phyloP scores from a whole-genome alignment of 2,329 filamentous ascomycete genomes.

The Allantophomopsis lycopodina region DNA sequence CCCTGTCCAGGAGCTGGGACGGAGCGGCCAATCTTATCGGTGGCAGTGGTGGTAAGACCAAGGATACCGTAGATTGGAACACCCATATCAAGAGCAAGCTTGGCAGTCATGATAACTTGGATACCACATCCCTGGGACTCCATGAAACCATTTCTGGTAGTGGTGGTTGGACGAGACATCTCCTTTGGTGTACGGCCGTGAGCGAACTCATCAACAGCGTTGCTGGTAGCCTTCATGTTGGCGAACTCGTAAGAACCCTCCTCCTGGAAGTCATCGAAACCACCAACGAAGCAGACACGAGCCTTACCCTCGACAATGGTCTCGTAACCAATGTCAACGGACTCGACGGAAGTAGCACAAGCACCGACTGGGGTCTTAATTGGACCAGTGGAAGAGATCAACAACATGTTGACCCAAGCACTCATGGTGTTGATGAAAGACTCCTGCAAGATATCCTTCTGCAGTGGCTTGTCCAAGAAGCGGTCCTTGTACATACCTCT shows the following conservation, averaged over 20 bases:
- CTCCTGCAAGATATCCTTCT: constrained; percentile 98
- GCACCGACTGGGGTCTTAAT: constrained; percentile 98
- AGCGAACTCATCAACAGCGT: constrained; percentile 88
- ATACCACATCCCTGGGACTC: constrained; percentile 98
- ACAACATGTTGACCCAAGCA: constrained; percentile 98
- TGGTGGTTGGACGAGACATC: constrained; percentile 96
- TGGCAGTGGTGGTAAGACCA: constrained; percentile 87
- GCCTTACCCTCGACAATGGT: constrained; percentile 98
- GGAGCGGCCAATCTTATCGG: constrained; percentile 97
- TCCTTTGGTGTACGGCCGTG: constrained; percentile 91
- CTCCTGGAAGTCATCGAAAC: constrained; percentile 98
- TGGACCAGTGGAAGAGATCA: constrained; percentile 90
- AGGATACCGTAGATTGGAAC: constrained; percentile 94
- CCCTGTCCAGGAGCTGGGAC: constrained; percentile 93
- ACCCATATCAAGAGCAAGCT: constrained; percentile 94
- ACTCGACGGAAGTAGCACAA: constrained; percentile 94
- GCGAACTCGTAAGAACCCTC: constrained; percentile 99
- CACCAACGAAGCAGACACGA: constrained; percentile 91
- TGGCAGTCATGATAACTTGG: constrained; percentile 96
- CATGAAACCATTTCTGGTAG: constrained; percentile 97
- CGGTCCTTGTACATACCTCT: constrained; percentile 98
- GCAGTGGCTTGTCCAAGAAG: constrained; percentile 89
- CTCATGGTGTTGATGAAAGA: constrained; percentile 99
- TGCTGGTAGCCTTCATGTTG: constrained; percentile 99
- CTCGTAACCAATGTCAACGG: constrained; percentile 93